Evolutionary conservation across 2,329 filamentous ascomycete species (phyloP), one percentile per base, ranked within the genome.

Genomic region (Canariomyces notabilis): DNA sequence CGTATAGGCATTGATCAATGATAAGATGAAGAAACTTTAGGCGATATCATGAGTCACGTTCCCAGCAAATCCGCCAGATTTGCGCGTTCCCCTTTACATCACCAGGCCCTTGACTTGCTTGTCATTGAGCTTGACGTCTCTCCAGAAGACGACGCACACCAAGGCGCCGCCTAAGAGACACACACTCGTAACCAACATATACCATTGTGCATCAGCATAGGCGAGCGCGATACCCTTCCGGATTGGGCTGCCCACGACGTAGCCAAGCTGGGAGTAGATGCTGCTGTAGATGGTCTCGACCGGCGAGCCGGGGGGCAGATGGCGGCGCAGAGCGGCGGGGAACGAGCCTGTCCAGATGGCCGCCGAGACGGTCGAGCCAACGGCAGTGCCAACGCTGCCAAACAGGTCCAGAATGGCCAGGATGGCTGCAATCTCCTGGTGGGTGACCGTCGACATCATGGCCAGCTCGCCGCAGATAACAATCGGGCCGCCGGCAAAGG

Each of bases 391-490:
- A 16, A 67, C 51, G 34, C 65, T 67, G 21, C 57, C 58, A 19
- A 63, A 59, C 20, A 68, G 52, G 3, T 60, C 62, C 36, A 66
- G 48, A n/a, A 69, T 57, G 3, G 65, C 66, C 45, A 69, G 58
- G 37, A 65, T 58, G 19, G 63, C 65, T 23, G 72, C 70, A 12
- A 75, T 64, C 21, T 71, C 65, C 21, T 68, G 62, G 37, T 73
- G 71, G 41, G 64, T 67, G 5, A 67, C 67, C 11, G 68, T 64
- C 0, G 69, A 64, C 71, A 77, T 75, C 50, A 75, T 70, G 5
- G 74, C 74, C 64, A 79, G 74, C 41, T 79, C 67, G 36, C 73
- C 64, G 43, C 68, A 70, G 43, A 79, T 68, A 18, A 79, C 69
- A 4, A 78, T 63, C 3, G 73, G 75, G 31, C 74, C 74, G 11